Evolutionary conservation across 441 rosid genomes (phyloP).

Genomic region (Biscutella laevigata): DNA sequence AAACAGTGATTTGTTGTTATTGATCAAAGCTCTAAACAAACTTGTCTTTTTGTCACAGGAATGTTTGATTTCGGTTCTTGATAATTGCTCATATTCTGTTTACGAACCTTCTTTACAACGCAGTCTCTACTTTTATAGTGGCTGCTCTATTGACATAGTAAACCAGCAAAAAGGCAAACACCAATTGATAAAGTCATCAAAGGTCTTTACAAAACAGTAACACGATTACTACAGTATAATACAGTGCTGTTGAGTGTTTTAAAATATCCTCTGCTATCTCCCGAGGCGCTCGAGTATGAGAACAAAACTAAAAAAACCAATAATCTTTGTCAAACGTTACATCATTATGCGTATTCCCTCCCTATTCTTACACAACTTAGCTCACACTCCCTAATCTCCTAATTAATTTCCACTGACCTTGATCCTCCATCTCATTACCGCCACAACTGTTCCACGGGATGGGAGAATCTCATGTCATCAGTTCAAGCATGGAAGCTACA

Average conservation of each 20-base stretch:
- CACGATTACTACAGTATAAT: slow-evolving; percentile 13
- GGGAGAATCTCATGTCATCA: slow-evolving; percentile 15
- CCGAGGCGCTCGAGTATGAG: slow-evolving; percentile 13
- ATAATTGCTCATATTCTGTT: slow-evolving; percentile 3
- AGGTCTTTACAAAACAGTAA: not conserved
- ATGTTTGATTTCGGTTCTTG: slow-evolving; percentile 4
- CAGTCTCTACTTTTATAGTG: slow-evolving; percentile 4
- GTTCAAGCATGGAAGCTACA: slow-evolving; percentile 9
- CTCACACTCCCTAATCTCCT: slow-evolving; percentile 17
- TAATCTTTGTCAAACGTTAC: slow-evolving; percentile 25
- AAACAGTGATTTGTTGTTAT: slow-evolving; percentile 9
- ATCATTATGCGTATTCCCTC: slow-evolving; percentile 21
- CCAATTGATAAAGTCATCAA: slow-evolving; percentile 10
- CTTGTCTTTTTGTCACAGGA: slow-evolving; percentile 10
- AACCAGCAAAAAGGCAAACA: slow-evolving; percentile 12
- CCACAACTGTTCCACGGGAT: slow-evolving; percentile 10
- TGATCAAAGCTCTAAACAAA: slow-evolving; percentile 18
- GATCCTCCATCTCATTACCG: slow-evolving; percentile 10
- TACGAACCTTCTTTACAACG: not conserved
- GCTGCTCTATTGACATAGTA: not conserved
- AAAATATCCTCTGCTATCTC: slow-evolving; percentile 11
- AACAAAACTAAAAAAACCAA: slow-evolving; percentile 23
- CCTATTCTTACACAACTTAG: slow-evolving; percentile 25
- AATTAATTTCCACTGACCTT: slow-evolving; percentile 3
- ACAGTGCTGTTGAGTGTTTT: slow-evolving; percentile 4